Evolutionary conservation across 352 stramenopile species (phyloP), one percentile per base, ranked within the genome.

Genomic region (Phytophthora chlamydospora): DNA sequence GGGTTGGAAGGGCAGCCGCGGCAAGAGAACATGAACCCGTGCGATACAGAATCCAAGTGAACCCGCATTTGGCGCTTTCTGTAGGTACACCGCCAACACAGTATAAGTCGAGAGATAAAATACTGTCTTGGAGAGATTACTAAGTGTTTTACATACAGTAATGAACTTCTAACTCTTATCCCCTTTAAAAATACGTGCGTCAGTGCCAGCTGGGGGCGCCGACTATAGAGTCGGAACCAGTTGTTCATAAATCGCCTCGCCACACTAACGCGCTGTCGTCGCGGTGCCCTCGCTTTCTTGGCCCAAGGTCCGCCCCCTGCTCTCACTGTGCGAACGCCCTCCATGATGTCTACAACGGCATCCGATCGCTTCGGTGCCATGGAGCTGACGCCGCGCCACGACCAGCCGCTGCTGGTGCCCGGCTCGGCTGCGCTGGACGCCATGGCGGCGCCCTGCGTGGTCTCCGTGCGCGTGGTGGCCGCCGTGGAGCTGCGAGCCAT

Each of bases 401-500:
- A 85, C 65, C 56, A 86, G 58, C 83, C 83, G 67, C 74, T 91
- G 45, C 50, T 91, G 41, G 60, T 86, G 41, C 73, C 73, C 0
- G 73, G 75, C 40, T 88, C 81, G 35, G 64, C 76, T 52, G 79
- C 76, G 32, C 66, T 90, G 39, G 83, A 90, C 51, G 77, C 73
- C 52, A 83, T 90, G 66, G 55, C 73, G 47, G 69, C 75, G n/a
- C 74, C 78, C 6, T 89, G 67, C 50, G 76, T 88, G 43, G 70
- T 90, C 43, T 86, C 75, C 21, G 48, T 89, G 33, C 78, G 80
- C 55, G 70, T 90, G 4, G 79, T 86, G 41, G 68, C 79, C 13
- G 83, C 80, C 21, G 66, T 77, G 49, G 70, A 71, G 33, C 72
- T 92, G 69, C 77, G 77, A 13, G 66, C 83, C 8, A 83, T 90